Conservation (phyloP, 2,329 filamentous ascomycete genomes). For the Akanthomyces muscarius region DNA sequence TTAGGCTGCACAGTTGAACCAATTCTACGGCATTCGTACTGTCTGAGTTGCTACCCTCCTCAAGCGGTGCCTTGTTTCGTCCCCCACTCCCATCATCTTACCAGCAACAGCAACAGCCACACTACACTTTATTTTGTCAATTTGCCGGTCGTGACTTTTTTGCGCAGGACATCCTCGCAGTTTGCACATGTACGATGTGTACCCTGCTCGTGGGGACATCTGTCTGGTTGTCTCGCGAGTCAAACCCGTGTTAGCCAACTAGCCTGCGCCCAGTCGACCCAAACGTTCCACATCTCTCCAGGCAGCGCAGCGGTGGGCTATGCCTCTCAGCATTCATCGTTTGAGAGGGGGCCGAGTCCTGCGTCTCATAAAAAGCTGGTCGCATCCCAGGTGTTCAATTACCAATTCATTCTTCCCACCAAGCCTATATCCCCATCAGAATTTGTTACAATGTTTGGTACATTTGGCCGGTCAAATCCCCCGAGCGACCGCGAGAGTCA, state of each 20-base stretch:
- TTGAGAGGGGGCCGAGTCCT: background rate
- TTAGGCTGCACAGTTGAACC: too few relatives aligned
- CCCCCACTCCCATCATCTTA: too few relatives aligned
- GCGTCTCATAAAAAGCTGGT: background rate
- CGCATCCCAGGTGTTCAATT: background rate
- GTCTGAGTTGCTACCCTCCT: too few relatives aligned
- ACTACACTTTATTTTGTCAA: background rate
- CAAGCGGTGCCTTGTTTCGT: too few relatives aligned
- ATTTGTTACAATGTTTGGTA: background rate
- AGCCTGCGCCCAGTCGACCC: background rate
- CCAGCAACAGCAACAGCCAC: too few relatives aligned
- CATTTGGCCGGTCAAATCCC: background rate
- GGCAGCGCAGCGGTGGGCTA: background rate
- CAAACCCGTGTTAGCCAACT: background rate
- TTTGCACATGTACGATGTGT: background rate
- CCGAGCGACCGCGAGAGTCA: background rate
- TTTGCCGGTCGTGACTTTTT: background rate
- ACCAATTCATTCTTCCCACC: background rate
- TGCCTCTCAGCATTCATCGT: background rate
- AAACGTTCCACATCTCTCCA: background rate
- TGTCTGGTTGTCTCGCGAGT: background rate
- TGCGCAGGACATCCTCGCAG: background rate
- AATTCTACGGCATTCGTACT: too few relatives aligned
- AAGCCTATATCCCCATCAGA: background rate
- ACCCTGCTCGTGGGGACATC: background rate